A percentile compares a stretch with the other conserved stretches of the same genome.
These are phyloP conservation scores for Scedosporium apiospermum DNA, from an alignment of 2,329 filamentous ascomycete species.

Conservation along the genomic window DNA sequence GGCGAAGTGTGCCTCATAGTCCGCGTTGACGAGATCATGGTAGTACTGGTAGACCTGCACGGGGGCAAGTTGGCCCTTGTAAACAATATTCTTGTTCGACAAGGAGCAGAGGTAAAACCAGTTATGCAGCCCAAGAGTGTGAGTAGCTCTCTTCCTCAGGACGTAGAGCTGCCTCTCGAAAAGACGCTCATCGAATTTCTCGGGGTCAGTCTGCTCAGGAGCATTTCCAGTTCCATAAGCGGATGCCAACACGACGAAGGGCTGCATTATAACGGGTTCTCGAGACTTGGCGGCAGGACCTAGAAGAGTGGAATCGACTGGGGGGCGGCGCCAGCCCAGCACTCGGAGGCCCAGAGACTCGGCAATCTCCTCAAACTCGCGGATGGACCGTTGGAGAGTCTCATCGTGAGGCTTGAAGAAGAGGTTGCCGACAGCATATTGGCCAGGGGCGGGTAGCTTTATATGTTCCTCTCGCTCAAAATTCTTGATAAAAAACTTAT, in stretches of 20 bases:
- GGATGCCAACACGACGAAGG: constrained; percentile 81
- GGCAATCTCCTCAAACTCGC: constrained; percentile 89
- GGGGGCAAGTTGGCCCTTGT: constrained; percentile 92
- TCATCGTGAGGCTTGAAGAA: constrained; percentile 98
- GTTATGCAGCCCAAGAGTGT: constrained; percentile 90
- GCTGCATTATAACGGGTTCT: constrained; percentile 91
- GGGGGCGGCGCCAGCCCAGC: constrained; percentile 92
- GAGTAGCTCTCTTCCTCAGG: constrained; percentile 87
- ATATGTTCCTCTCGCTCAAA: constrained; percentile 86
- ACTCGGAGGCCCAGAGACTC: constrained; percentile 80
- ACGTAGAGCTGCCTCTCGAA: constrained; percentile 94
- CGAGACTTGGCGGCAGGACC: constrained; percentile 87
- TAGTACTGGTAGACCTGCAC: constrained; percentile 98
- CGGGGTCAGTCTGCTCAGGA: constrained; percentile 68
- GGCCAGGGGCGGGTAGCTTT: constrained; percentile 75
- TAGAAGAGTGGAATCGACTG: constrained; percentile 84
- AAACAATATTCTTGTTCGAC: constrained; percentile 97
- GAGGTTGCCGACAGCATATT: constrained; percentile 94
- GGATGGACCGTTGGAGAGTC: constrained; percentile 80
- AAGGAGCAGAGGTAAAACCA: constrained; percentile 98
- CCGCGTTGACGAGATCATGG: constrained; percentile 90
- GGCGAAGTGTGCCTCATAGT: constrained; percentile 95
- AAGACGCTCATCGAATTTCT: constrained; percentile 70
- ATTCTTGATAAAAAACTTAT: constrained; percentile 98
- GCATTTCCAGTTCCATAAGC: constrained; percentile 75